Conservation (phyloP, 306 rosid species). For the Medicago arabica region DNA sequence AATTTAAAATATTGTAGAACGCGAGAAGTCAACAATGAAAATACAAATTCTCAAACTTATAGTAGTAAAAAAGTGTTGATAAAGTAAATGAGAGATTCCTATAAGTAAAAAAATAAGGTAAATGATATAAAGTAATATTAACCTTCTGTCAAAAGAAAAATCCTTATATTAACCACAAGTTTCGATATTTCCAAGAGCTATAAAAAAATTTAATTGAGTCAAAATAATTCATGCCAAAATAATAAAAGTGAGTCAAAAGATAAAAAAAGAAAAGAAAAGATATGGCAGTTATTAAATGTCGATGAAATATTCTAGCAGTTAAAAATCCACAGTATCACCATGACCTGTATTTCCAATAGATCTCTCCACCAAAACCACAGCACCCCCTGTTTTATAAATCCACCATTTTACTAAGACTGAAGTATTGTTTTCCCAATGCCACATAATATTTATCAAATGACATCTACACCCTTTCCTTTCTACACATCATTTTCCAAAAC, state of each 20-base stretch:
- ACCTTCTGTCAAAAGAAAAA: background rate
- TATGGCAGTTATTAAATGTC: background rate
- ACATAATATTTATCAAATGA: background rate
- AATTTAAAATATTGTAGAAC: too few relatives aligned
- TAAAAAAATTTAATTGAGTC: background rate
- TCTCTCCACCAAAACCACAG: constrained; percentile 51
- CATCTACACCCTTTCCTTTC: constrained; percentile 30
- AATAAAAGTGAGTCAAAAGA: background rate
- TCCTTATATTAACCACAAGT: background rate
- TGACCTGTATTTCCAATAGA: background rate
- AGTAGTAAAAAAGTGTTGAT: too few relatives aligned
- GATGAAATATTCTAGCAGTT: background rate
- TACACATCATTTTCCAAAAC: background rate
- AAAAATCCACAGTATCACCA: constrained; percentile 48
- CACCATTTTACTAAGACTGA: background rate
- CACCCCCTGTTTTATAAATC: constrained; percentile 51
- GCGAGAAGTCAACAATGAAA: too few relatives aligned
- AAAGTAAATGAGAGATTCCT: too few relatives aligned
- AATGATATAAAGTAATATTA: too few relatives aligned
- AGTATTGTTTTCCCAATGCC: background rate
- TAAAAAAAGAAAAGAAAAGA: background rate
- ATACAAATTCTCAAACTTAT: too few relatives aligned
- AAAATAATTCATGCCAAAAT: background rate
- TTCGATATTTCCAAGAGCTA: constrained; percentile 9
- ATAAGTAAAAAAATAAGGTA: too few relatives aligned